Evolutionary conservation across 2,329 filamentous ascomycete genomes (phyloP).

Genomic region (Byssochlamys sp.): DNA sequence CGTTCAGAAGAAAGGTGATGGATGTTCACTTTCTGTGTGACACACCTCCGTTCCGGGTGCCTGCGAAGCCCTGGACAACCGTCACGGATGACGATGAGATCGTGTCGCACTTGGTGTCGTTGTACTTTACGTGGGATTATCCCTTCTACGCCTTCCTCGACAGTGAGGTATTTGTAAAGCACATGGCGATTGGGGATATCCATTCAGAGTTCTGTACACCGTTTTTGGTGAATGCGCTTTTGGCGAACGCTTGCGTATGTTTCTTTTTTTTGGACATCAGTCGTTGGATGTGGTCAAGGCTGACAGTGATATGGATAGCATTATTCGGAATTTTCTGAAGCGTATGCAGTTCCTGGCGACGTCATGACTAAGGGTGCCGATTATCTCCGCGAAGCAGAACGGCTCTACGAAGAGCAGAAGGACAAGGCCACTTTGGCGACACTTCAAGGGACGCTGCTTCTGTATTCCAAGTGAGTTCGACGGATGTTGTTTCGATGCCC

Average conservation of each 20-base stretch:
- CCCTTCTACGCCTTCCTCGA: constrained; percentile 74
- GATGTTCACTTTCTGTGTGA: constrained; percentile 32
- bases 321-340: constrained; percentile 31
- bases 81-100: constrained; percentile 67
- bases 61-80: constrained; percentile 59
- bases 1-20: constrained; percentile 31
- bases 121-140: constrained; percentile 94
- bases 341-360: constrained; percentile 27
- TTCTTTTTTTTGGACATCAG: neutral
- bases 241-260: constrained; percentile 47
- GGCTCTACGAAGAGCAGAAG: constrained; percentile 15
- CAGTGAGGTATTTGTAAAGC: constrained; percentile 61
- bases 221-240: constrained; percentile 80
- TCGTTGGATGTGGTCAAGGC: neutral
- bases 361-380: constrained; percentile 27
- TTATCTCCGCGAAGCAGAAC: constrained; percentile 29
- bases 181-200: constrained; percentile 26
- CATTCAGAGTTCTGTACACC: constrained; percentile 69
- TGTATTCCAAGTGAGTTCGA: constrained; percentile 25
- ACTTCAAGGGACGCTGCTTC: constrained; percentile 26
- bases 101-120: constrained; percentile 71
- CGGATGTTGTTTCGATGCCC: neutral
- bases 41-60: constrained; percentile 24
- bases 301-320: constrained; percentile 14
- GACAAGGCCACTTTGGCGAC: constrained; percentile 19